phyloP scores from a whole-genome alignment of 1,284 basidiomycete genomes.

The Malassezia sympodialis region DNA sequence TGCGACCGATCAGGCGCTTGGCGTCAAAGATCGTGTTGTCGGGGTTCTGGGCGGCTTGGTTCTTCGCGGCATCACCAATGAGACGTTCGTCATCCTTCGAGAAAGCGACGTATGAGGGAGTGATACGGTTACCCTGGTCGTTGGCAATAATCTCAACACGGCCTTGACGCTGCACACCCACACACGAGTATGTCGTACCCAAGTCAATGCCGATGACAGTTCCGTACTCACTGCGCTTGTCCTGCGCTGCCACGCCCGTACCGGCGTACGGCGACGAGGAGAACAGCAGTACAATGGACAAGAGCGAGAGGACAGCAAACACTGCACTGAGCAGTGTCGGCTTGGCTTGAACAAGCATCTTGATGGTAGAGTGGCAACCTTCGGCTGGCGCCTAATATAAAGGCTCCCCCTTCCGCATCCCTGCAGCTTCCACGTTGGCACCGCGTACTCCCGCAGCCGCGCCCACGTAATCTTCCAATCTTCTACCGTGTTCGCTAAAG shows the following conservation, averaged over 20 bases:
- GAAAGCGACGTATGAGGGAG: slow-evolving; percentile 49
- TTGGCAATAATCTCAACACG: slow-evolving; percentile 48
- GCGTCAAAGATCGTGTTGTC: slow-evolving; percentile 86
- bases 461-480: slow-evolving; percentile 12
- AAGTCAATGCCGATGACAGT: slow-evolving; percentile 74
- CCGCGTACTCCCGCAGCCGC: neutral
- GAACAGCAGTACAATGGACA: slow-evolving; percentile 13
- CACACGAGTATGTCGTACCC: slow-evolving; percentile 53
- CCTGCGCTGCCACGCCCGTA: slow-evolving; percentile 36
- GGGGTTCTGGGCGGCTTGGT: slow-evolving; percentile 64
- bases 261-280: slow-evolving; percentile 18
- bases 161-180: slow-evolving; percentile 70
- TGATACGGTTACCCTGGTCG: slow-evolving; percentile 52
- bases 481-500: slow-evolving; percentile 16
- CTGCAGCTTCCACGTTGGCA: slow-evolving; percentile 16
- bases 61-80: slow-evolving; percentile 57
- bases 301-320: slow-evolving; percentile 11
- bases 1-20: slow-evolving; percentile 75
- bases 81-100: slow-evolving; percentile 65
- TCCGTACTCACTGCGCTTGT: slow-evolving; percentile 56
- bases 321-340: slow-evolving; percentile 10
- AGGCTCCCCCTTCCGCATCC: slow-evolving; percentile 1
- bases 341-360: slow-evolving; percentile 13
- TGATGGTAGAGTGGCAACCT: neutral
- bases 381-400: neutral